These are phyloP conservation scores for Catharanthus roseus DNA, from an alignment of 257 asterid genomes.

Conservation along the genomic window DNA sequence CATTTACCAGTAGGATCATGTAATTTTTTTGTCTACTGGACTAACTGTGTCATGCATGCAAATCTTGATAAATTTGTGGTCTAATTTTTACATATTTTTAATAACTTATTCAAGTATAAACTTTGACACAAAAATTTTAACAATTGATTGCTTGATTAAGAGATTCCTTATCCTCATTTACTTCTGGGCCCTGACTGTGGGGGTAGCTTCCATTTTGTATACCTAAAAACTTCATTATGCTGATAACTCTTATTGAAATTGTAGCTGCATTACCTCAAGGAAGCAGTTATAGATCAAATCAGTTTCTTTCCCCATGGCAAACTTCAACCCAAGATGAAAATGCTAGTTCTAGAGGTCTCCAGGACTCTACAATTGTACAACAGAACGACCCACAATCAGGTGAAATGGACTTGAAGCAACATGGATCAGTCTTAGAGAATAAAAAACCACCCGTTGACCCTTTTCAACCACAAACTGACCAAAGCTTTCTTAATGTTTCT, in stretches of 20 bases:
- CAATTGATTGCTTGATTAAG: neutral
- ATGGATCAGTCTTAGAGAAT: slow-evolving; percentile 39
- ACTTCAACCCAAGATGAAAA: slow-evolving; percentile 47
- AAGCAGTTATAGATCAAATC: slow-evolving; percentile 37
- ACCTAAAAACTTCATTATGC: neutral
- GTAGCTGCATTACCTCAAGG: slow-evolving; percentile 47
- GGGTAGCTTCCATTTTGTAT: neutral
- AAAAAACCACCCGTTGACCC: slow-evolving; percentile 37
- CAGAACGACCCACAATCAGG: slow-evolving; percentile 44
- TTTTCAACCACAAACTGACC: slow-evolving; percentile 33
- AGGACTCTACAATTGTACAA: slow-evolving; percentile 31
- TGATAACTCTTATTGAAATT: neutral
- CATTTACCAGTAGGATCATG: neutral
- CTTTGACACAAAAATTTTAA: neutral
- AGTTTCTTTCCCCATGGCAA: slow-evolving; percentile 55
- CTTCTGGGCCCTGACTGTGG: neutral
- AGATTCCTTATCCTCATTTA: neutral
- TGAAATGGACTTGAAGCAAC: slow-evolving; percentile 36
- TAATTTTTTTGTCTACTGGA: neutral
- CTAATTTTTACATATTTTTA: neutral
- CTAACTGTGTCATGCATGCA: neutral
- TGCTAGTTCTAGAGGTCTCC: slow-evolving; percentile 38
- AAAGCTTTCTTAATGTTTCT: slow-evolving; percentile 33
- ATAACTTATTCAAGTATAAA: neutral
- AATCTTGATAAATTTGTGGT: neutral